A percentile compares a stretch with the other conserved stretches of the same genome.
Evolutionary conservation across 768 basidiomycete species (phyloP).

Genomic region (Rickenella mellea): DNA sequence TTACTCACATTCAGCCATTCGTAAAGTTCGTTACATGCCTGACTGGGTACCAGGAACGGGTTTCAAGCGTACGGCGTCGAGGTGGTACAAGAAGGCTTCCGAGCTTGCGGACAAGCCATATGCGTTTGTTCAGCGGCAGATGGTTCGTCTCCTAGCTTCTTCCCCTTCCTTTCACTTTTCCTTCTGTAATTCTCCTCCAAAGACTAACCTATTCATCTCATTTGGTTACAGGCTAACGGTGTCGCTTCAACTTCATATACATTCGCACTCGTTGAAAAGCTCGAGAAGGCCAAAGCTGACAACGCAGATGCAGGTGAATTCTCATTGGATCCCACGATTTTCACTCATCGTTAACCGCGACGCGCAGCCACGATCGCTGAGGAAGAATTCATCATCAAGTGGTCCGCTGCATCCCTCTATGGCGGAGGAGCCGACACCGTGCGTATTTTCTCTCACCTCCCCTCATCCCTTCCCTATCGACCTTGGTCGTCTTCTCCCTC

Average conservation of each 20-base stretch:
- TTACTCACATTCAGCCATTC: too few species aligned
- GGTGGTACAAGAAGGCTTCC: conserved; percentile 3
- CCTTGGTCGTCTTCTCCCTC: too few species aligned
- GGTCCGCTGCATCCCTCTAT: conserved; percentile 10
- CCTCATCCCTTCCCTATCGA: too few species aligned
- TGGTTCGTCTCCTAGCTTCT: conserved; percentile 6
- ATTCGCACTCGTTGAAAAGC: not conserved
- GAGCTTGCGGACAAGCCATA: conserved; percentile 7
- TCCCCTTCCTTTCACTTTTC: too few species aligned
- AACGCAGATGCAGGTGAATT: too few species aligned
- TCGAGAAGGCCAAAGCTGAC: too few species aligned
- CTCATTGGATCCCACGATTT: conserved; percentile 11
- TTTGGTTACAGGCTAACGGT: not conserved
- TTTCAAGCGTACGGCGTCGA: conserved; percentile 8
- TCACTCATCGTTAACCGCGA: conserved; percentile 9
- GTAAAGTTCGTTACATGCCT: conserved; percentile 11
- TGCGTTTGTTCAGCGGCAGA: conserved; percentile 9
- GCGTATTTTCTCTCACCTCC: too few species aligned
- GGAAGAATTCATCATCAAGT: conserved; percentile 9
- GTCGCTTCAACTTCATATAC: not conserved
- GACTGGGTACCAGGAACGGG: conserved; percentile 13
- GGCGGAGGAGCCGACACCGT: conserved; percentile 17
- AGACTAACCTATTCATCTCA: not conserved
- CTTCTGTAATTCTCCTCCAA: not conserved
- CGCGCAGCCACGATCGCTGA: not conserved